phyloP scores from a whole-genome alignment of 805 yeast genomes.

The Zygotorulaspora danielsina region DNA sequence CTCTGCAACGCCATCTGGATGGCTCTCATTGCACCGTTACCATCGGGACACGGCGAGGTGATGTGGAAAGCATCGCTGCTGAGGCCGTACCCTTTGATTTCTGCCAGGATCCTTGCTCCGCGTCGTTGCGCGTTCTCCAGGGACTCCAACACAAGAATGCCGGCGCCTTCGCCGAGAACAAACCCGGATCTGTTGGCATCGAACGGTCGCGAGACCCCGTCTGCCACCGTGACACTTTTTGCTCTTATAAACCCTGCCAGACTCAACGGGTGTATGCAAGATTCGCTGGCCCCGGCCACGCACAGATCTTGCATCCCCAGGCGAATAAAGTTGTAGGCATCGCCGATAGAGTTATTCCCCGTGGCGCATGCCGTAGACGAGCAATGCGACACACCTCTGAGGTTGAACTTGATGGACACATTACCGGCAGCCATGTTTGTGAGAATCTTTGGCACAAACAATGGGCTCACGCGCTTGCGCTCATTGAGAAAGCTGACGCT shows the following conservation, averaged over 20 bases:
- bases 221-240: slow-evolving; percentile 65
- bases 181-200: slow-evolving; percentile 77
- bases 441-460: slow-evolving; percentile 77
- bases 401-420: slow-evolving; percentile 69
- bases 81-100: slow-evolving; percentile 81
- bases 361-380: slow-evolving; percentile 97
- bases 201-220: slow-evolving; percentile 78
- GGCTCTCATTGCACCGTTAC: slow-evolving; percentile 78
- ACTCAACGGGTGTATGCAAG: slow-evolving; percentile 79
- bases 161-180: slow-evolving; percentile 91
- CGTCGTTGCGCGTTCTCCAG: slow-evolving; percentile 68
- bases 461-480: slow-evolving; percentile 67
- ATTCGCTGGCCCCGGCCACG: slow-evolving; percentile 94
- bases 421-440: slow-evolving; percentile 95
- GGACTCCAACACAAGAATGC: slow-evolving; percentile 70
- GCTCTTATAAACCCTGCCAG: slow-evolving; percentile 91
- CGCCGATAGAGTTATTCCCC: slow-evolving; percentile 91
- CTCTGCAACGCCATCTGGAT: slow-evolving; percentile 69
- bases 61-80: slow-evolving; percentile 91
- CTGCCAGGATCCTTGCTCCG: slow-evolving; percentile 70
- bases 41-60: slow-evolving; percentile 81
- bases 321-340: slow-evolving; percentile 75
- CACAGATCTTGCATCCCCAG: slow-evolving; percentile 80
- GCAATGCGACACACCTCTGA: slow-evolving; percentile 82
- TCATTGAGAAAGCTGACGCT: slow-evolving; percentile 34